Evolutionary conservation across 2,329 filamentous ascomycete species (phyloP), one percentile per base, ranked within the genome.

Genomic region (Bimuria novae-zelandiae): DNA sequence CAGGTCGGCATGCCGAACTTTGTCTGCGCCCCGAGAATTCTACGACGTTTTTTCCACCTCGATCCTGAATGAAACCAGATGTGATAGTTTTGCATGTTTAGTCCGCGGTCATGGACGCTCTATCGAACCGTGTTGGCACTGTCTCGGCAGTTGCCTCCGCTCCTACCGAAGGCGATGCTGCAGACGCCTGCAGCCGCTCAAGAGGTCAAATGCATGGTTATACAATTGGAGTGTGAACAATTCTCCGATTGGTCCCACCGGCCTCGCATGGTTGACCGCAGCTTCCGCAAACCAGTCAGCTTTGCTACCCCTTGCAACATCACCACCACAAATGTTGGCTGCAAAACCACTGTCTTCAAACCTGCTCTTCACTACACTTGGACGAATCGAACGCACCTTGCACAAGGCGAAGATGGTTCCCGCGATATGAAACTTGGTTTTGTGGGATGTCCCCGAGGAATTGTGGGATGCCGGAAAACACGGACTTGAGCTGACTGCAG

Each of bases 1-100:
- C 56, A 49, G 12, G 35, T 46, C 61, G 61, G 62, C 47, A 61
- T 61, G 51, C 62, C 62, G 61, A 61, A 14, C 14, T 29, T 42
- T 44, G 39, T 51, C 41, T 32, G 41, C 42, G 10, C 19, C n/a
- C 43, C 29, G 48, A 42, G 21, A 16, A 2, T 16, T 7, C 12
- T 25, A 36, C 14, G 7, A 33, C 12, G 11, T 33, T 33, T 33
- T 27, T 27, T 27, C 25, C 25, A 5, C 10, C 6, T 27, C 25
- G 25, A 5, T 27, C 6, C 10, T 10, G 25, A 33, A 33, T 33
- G 12, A 16, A 16, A 7, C 30, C 30, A 33, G 30, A 12, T 16
- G n/a, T 12, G 10, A 14, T 4, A 33, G 30, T 14, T 33, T 5
- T 27, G 25, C 25, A 27, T 10, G 25, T 27, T 6, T 6, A 27